A percentile compares a stretch with the other conserved stretches of the same genome.
Evolutionary conservation across 2,329 filamentous ascomycete genomes (phyloP).

Genomic region (Albophoma yamanashiensis): DNA sequence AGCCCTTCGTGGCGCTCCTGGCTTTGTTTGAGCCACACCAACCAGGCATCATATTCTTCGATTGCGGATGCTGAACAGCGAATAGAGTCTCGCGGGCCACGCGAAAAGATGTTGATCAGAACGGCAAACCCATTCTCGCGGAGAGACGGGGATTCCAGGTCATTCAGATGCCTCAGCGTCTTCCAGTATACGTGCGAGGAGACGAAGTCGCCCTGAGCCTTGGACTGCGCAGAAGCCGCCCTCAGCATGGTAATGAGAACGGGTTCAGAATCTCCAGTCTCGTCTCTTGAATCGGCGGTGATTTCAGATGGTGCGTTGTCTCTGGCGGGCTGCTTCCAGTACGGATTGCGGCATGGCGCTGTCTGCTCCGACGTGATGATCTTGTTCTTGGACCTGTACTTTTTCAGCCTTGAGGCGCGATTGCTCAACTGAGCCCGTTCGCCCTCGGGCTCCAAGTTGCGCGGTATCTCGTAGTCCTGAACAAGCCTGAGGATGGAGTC

Average conservation of each 20-base stretch:
- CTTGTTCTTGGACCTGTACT: constrained; percentile 49
- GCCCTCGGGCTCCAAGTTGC: constrained; percentile 49
- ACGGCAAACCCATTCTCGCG: constrained; percentile 60
- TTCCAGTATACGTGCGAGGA: constrained; percentile 79
- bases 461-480: constrained; percentile 71
- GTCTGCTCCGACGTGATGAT: constrained; percentile 40
- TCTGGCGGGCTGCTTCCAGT: constrained; percentile 25
- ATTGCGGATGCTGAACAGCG: constrained; percentile 60
- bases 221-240: constrained; percentile 65
- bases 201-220: constrained; percentile 72
- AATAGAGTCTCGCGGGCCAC: constrained; percentile 59
- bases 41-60: constrained; percentile 71
- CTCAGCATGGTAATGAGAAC: constrained; percentile 64
- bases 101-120: constrained; percentile 62
- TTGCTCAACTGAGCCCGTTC: constrained; percentile 60
- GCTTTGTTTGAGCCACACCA: constrained; percentile 74
- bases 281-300: constrained; percentile 6
- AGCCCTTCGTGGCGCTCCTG: constrained; percentile 66
- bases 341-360: constrained; percentile 48
- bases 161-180: constrained; percentile 63
- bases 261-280: constrained; percentile 32
- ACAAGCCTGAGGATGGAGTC: constrained; percentile 73
- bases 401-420: constrained; percentile 50
- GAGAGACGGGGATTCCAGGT: constrained; percentile 48
- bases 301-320: constrained; percentile 3